Percentiles rank a stretch among this genome's conserved stretches.
Evolutionary conservation across 495 filamentous ascomycete genomes (phyloP).

Genomic region (Penicillium waksmanii): DNA sequence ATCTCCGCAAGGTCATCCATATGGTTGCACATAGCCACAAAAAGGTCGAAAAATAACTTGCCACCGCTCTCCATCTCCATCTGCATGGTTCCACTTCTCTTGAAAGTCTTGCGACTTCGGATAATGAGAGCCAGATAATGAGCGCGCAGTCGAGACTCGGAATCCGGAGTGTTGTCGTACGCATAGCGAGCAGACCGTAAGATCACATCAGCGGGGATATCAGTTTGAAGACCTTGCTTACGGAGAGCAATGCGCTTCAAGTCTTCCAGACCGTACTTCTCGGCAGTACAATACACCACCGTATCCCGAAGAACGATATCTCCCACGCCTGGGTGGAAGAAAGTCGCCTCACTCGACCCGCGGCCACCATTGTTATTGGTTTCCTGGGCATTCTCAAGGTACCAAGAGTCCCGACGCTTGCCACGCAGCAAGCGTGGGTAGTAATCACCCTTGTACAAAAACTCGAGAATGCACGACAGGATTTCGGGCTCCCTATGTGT

Average conservation of each 20-base stretch:
- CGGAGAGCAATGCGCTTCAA: conserved; percentile 85
- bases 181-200: conserved; percentile 88
- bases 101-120: conserved; percentile 90
- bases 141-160: conserved; percentile 85
- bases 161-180: conserved; percentile 91
- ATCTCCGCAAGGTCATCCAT: conserved; percentile 83
- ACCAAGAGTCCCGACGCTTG: conserved; percentile 60
- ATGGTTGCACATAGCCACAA: conserved; percentile 96
- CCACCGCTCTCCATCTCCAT: conserved; percentile 93
- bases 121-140: conserved; percentile 95
- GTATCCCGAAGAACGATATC: conserved; percentile 84
- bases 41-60: conserved; percentile 94
- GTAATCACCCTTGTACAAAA: conserved; percentile 74
- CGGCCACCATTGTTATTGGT: conserved; percentile 54
- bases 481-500: conserved; percentile 60
- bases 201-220: conserved; percentile 84
- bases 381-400: conserved; percentile 66
- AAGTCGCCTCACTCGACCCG: conserved; percentile 72
- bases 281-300: conserved; percentile 87
- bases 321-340: conserved; percentile 68
- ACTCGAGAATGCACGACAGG: conserved; percentile 70
- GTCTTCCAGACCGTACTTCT: conserved; percentile 81
- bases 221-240: conserved; percentile 88
- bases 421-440: conserved; percentile 56
- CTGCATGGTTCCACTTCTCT: conserved; percentile 96